phyloP scores from a whole-genome alignment of 306 rosid species.

The Corylus avellana region DNA sequence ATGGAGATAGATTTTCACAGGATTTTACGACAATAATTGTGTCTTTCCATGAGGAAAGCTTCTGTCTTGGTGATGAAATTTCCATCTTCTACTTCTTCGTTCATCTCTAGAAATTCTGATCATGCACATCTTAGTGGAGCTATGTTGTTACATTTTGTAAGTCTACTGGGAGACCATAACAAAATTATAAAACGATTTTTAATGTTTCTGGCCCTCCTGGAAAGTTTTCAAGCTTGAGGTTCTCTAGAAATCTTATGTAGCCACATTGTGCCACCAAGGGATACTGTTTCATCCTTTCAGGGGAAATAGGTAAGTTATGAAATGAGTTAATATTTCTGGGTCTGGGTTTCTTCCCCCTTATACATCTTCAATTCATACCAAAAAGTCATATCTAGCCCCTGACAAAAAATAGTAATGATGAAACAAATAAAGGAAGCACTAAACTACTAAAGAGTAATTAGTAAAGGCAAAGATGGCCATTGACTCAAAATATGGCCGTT shows the following conservation, averaged over 20 bases:
- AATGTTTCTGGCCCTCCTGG: constrained; percentile 84
- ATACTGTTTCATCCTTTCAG: constrained; percentile 51
- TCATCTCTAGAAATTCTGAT: constrained; percentile 89
- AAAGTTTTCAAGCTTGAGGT: constrained; percentile 69
- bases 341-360: background rate
- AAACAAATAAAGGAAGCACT: background rate
- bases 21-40: constrained; percentile 71
- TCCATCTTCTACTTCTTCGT: constrained; percentile 81
- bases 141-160: constrained; percentile 57
- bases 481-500: too few relatives aligned
- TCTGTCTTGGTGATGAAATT: constrained; percentile 82
- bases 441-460: too few relatives aligned
- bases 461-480: too few relatives aligned
- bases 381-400: background rate
- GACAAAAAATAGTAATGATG: background rate
- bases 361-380: background rate
- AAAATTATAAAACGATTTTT: constrained; percentile 69
- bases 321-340: constrained; percentile 4
- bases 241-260: constrained; percentile 58
- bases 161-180: constrained; percentile 84
- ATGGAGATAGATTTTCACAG: constrained; percentile 78
- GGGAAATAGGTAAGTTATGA: constrained; percentile 22
- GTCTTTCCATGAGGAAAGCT: constrained; percentile 92
- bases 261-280: constrained; percentile 84
- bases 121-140: constrained; percentile 83